Conservation (phyloP, 2,329 filamentous ascomycete species). For the Epichloe elymi region DNA sequence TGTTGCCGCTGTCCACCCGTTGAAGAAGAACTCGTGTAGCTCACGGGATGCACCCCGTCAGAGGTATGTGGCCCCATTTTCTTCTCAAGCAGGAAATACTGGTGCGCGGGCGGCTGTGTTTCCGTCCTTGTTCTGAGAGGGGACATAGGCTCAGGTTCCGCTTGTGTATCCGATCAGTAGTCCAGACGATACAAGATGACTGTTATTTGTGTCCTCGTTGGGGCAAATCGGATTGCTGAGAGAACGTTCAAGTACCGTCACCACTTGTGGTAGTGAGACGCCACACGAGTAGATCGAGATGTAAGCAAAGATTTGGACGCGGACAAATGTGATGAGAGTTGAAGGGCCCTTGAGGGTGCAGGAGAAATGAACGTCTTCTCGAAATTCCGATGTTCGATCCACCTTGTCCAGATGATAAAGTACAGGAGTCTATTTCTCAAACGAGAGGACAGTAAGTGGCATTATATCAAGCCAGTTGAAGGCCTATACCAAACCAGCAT, state of each 20-base stretch:
- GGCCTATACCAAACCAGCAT: neutral
- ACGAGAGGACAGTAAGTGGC: neutral
- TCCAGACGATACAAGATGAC: neutral
- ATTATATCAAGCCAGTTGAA: neutral
- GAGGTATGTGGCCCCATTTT: slow-evolving; percentile 18
- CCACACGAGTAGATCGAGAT: neutral
- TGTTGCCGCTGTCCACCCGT: slow-evolving; percentile 16
- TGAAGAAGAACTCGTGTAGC: slow-evolving; percentile 19
- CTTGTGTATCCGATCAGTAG: neutral
- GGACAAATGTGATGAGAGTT: neutral
- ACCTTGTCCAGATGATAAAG: neutral
- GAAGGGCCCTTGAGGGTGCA: neutral
- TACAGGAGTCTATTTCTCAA: neutral
- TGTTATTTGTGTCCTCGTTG: neutral
- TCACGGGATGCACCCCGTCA: slow-evolving; percentile 15
- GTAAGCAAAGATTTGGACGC: neutral
- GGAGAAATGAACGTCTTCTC: neutral
- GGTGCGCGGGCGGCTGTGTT: slow-evolving; percentile 1
- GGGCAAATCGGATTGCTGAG: neutral
- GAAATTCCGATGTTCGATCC: neutral
- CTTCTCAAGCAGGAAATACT: slow-evolving; percentile 7
- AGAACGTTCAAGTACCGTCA: neutral
- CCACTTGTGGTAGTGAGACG: neutral
- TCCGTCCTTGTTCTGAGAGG: neutral
- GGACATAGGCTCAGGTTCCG: neutral